Base-by-base conservation (phyloP, 352 stramenopile species). In the Paralagenidium karlingii region DNA sequence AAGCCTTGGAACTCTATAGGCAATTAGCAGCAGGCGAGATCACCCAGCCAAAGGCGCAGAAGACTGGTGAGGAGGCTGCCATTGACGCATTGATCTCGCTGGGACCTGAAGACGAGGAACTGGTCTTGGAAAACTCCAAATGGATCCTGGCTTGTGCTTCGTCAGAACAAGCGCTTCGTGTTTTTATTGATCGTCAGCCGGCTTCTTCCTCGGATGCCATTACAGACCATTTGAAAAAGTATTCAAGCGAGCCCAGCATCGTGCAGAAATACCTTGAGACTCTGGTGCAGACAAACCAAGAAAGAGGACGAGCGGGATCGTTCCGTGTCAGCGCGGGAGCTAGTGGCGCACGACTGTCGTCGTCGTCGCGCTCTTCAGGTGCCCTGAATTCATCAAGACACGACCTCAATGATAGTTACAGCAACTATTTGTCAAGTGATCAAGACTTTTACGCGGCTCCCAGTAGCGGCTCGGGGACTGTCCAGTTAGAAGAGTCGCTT, bases 91-190 rank as follows among this genome's bases (percentile, higher is more conserved):
- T 96, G 9, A 62, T 96, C 3, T 54, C 61, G 2, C 64, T 88
- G 6, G 65, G 65, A 2, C 77, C 88, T 41, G 60, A 66, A 1
- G 51, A 94, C 38, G 84, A 86, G 22, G 61, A 79, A 20, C 74
- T 96, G 27, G 81, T 94, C 33, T 95, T 84, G 44, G 75, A 92
- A 40, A 61, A 86, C 45, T 89, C 81, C 20, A 64, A 85, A 39
- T 88, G 77, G 80, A 86, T 94, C 58, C 70, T 90, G 22, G 68
- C 86, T 25, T 66, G 65, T 1, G 80, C 68, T 5, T 53, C 63
- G 20, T 56, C 80, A 3, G 86, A 89, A 50, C 68, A 85, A 26
- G 73, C 74, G 15, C 48, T 92, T 10, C 75, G 78, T 5, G 80
- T 92, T 37, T 92, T 92, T 45, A 92, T 75, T 8, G 74, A 89